Percentiles rank a stretch among this genome's conserved stretches.
Conservation (phyloP, 257 asterid genomes). For the Jacaranda copaia region DNA sequence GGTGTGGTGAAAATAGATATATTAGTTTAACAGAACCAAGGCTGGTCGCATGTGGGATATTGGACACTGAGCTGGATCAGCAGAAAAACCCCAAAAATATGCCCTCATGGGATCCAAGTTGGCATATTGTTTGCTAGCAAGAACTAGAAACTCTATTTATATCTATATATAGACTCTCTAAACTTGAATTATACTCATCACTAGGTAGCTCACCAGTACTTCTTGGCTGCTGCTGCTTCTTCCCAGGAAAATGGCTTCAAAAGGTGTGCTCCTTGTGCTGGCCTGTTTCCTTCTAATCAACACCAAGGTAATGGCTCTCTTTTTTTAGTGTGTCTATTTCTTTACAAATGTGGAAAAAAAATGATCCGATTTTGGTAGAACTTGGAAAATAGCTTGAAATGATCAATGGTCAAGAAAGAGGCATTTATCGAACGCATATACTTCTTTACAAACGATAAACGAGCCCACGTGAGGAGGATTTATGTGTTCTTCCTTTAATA, state of each 20-base stretch:
- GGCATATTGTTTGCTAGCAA: not conserved
- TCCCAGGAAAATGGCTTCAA: constrained; percentile 44
- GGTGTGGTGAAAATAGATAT: constrained; percentile 28
- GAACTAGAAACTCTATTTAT: constrained; percentile 12
- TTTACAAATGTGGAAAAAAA: too few species aligned
- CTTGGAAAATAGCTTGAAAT: too few species aligned
- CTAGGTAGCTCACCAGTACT: not conserved
- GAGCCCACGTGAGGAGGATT: too few species aligned
- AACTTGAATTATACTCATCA: constrained; percentile 15
- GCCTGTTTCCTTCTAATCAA: constrained; percentile 50
- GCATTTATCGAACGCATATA: too few species aligned
- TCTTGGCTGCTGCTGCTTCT: constrained; percentile 21
- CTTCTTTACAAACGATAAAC: too few species aligned
- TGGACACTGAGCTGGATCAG: not conserved
- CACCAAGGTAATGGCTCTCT: constrained; percentile 42
- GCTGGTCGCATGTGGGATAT: constrained; percentile 42
- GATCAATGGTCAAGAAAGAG: too few species aligned
- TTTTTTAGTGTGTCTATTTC: not conserved
- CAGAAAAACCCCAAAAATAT: constrained; percentile 17
- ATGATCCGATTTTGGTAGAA: too few species aligned
- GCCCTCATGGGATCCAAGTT: constrained; percentile 11
- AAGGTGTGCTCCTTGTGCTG: constrained; percentile 42
- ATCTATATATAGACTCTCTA: not conserved
- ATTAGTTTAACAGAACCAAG: constrained; percentile 33
- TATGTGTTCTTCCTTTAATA: not conserved